phyloP scores from a whole-genome alignment of 345 rosid genomes.

The Pugionium cornutum region DNA sequence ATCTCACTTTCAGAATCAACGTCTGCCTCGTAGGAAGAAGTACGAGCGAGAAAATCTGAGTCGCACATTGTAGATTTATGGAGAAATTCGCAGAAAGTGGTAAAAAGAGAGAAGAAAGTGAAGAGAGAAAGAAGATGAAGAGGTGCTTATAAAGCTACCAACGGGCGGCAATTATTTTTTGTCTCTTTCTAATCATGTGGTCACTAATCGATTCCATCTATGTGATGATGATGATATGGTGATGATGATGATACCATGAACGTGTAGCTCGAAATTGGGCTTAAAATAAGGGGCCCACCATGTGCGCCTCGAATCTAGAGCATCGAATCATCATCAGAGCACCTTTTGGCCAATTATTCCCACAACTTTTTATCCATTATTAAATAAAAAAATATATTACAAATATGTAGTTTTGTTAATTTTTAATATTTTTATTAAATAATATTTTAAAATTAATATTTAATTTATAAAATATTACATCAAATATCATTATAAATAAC shows the following conservation, averaged over 20 bases:
- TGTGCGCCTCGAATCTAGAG: slow-evolving; percentile 39
- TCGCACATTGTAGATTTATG: slow-evolving; percentile 27
- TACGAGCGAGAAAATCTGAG: slow-evolving; percentile 25
- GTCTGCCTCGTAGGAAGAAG: slow-evolving; percentile 40
- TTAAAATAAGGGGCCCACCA: slow-evolving; percentile 14
- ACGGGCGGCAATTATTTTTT: slow-evolving; percentile 30
- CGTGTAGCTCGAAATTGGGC: too few species aligned
- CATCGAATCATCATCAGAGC: slow-evolving; percentile 9
- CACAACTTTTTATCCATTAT: slow-evolving; percentile 3
- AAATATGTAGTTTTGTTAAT: too few species aligned
- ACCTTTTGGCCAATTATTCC: slow-evolving; percentile 32
- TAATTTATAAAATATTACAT: too few species aligned
- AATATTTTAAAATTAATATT: too few species aligned
- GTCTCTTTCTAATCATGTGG: slow-evolving; percentile 38
- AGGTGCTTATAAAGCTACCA: slow-evolving; percentile 37
- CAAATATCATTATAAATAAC: too few species aligned
- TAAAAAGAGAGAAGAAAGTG: neutral
- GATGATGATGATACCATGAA: neutral
- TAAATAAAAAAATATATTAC: too few species aligned
- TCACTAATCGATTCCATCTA: slow-evolving; percentile 7
- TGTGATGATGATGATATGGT: slow-evolving; percentile 14
- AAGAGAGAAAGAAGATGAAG: slow-evolving; percentile 26
- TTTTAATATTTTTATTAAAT: too few species aligned
- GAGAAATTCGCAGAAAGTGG: neutral
- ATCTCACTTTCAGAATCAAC: slow-evolving; percentile 36